phyloP scores from a whole-genome alignment of 2,329 filamentous ascomycete genomes.

The Magnaporthiopsis rhizophila region DNA sequence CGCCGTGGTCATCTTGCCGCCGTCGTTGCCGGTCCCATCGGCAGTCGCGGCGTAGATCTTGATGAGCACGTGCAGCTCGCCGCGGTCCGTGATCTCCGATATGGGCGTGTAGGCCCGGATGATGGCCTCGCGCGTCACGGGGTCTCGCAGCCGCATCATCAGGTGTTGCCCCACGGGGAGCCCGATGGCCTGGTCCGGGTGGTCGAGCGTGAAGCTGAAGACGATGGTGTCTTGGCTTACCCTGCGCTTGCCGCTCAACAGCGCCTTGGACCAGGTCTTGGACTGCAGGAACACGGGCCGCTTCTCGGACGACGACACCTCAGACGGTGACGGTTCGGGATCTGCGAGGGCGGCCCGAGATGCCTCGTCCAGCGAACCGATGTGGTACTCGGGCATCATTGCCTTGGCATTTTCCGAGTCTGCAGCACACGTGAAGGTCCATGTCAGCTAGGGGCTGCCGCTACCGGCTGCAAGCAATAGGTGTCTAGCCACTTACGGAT shows the following conservation, averaged over 20 bases:
- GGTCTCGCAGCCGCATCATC: slow-evolving; percentile 72
- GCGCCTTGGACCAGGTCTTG: slow-evolving; percentile 65
- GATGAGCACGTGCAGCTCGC: slow-evolving; percentile 65
- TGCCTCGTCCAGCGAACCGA: slow-evolving; percentile 63
- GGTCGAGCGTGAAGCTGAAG: slow-evolving; percentile 73
- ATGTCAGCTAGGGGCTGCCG: slow-evolving; percentile 16
- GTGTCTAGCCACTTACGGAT: slow-evolving; percentile 58
- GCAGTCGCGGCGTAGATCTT: slow-evolving; percentile 68
- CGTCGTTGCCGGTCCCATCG: slow-evolving; percentile 31
- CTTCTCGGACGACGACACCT: neutral
- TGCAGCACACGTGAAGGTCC: slow-evolving; percentile 25
- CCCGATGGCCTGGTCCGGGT: slow-evolving; percentile 61
- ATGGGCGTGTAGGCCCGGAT: slow-evolving; percentile 85
- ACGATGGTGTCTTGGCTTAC: slow-evolving; percentile 73
- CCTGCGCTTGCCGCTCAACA: slow-evolving; percentile 57
- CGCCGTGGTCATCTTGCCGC: slow-evolving; percentile 76
- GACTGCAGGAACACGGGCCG: slow-evolving; percentile 58
- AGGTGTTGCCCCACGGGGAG: slow-evolving; percentile 81
- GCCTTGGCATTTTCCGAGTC: slow-evolving; percentile 86
- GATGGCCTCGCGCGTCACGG: slow-evolving; percentile 60
- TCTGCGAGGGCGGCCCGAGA: slow-evolving; percentile 46
- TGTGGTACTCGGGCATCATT: slow-evolving; percentile 82
- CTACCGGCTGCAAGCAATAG: neutral
- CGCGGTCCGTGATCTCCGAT: slow-evolving; percentile 50
- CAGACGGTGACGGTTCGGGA: slow-evolving; percentile 17